Evolutionary conservation across 345 rosid species (phyloP), one percentile per base, ranked within the genome.

Genomic region (Linum lewisii): DNA sequence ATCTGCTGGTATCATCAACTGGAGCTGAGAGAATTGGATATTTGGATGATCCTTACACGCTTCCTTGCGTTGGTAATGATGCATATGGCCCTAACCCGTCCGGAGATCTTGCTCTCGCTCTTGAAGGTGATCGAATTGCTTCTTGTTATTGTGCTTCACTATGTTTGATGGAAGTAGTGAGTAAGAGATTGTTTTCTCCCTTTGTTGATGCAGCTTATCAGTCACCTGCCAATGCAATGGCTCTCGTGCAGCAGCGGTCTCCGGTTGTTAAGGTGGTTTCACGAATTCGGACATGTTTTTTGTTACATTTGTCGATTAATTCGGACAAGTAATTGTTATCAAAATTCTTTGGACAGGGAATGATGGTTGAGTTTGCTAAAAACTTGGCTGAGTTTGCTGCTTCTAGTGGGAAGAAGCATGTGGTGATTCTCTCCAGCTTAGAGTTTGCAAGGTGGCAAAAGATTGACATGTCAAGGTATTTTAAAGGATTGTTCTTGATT

Each of bases 1-100:
- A 93, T 81, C 75, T 89, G 44, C 62, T 93, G 66, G 83, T 93
- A n/a, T 83, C 97, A 10, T 80, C 94, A 1, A 78, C 66, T 20
- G 71, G 61, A 54, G 99, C 90, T 0, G 85, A 83, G 69, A 79
- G 83, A 68, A 61, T 85, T 53, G 92, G 95, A 37, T 87, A 79
- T 74, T 75, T 93, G 24, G 95, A 93, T 58, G 94, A 87, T 63
- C 85, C 76, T 0, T 64, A 69, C 70, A 72, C 85, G 62, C 90
- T 93, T 59, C 97, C 99, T 8, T 93, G 94, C 58, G 82, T 87
- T 59, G 99, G 99, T 6, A 89, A 89, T 59, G 95, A 85, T 24
- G 86, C 99, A 52, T 87, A 83, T 63, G 79, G 85, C 0, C 86
- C 88, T 5, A 45, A 64, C 75, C 88, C 97, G 22, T 66, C 63